Conservation (phyloP, 1,284 basidiomycete species). For the Bondarzewia mesenterica region DNA sequence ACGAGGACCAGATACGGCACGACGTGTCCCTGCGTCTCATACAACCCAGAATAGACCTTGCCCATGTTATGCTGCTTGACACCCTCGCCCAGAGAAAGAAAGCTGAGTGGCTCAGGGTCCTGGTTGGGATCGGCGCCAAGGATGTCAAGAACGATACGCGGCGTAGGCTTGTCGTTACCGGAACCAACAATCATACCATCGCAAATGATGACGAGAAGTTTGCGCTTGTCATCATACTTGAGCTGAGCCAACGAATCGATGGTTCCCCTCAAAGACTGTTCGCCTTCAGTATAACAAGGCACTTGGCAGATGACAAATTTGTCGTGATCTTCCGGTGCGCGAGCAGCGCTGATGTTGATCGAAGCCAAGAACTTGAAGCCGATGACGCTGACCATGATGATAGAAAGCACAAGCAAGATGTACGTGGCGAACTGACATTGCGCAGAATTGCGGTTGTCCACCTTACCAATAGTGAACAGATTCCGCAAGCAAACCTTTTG, state of each 20-base stretch:
- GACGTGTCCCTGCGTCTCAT: slow-evolving; percentile 91
- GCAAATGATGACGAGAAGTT: slow-evolving; percentile 90
- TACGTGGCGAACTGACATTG: slow-evolving; percentile 91
- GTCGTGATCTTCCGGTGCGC: slow-evolving; percentile 93
- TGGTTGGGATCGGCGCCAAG: slow-evolving; percentile 90
- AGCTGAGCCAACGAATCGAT: slow-evolving; percentile 93
- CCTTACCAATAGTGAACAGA: slow-evolving; percentile 85
- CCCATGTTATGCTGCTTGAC: slow-evolving; percentile 97
- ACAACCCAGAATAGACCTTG: slow-evolving; percentile 95
- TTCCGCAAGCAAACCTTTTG: slow-evolving; percentile 91
- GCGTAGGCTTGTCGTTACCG: slow-evolving; percentile 88
- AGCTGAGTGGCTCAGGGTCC: slow-evolving; percentile 92
- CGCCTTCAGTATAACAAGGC: slow-evolving; percentile 96
- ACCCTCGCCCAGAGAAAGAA: slow-evolving; percentile 91
- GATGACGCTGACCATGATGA: slow-evolving; percentile 93
- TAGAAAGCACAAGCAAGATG: slow-evolving; percentile 84
- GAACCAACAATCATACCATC: slow-evolving; percentile 98
- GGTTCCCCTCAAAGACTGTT: slow-evolving; percentile 79
- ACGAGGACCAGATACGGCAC: slow-evolving; percentile 96
- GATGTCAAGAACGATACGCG: slow-evolving; percentile 93
- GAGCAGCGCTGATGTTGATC: slow-evolving; percentile 76
- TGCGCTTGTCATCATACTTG: slow-evolving; percentile 98
- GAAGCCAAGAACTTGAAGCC: slow-evolving; percentile 98
- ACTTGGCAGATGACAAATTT: slow-evolving; percentile 99
- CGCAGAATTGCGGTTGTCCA: slow-evolving; percentile 87